Base-by-base conservation (phyloP, 2,329 filamentous ascomycete genomes). In the Epichloe sibirici region DNA sequence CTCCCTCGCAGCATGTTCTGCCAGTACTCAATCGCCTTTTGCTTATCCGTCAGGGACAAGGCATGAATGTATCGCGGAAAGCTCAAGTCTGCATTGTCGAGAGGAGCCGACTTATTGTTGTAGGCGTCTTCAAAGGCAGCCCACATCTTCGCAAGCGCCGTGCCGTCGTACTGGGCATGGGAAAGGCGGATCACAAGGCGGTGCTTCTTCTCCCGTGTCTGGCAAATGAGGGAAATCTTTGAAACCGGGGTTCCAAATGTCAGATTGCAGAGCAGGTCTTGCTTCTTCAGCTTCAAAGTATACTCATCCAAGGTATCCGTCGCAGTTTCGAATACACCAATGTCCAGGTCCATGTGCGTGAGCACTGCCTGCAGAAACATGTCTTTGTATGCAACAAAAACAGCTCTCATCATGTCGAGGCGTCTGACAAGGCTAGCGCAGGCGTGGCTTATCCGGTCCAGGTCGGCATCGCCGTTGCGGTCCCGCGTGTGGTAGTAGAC, bases 401-500 rank as follows among this genome's bases (percentile, higher is more conserved):
- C 23, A 25, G 44, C 38, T 47, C 50, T 47, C 50, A 51, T 46
- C 44, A 51, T 51, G 9, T 51, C 50, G 21, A 51, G 44, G 15
- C 50, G 25, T 12, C 23, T 8, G n/a, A 47, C 23, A n/a, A 51
- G 34, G 34, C 35, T 35, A 11, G n/a, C 23, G 35, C 37, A 51
- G 11, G 50, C 44, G 21, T 17, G 43, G 5, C n/a, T 25, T 21
- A 51, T 8, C 23, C 5, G 43, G 23, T 35, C 17, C 23, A 38
- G 21, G 35, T 51, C n/a, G 23, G 42, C 23, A 9, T 47, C 35
- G 15, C 43, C 37, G 6, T 51, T 37, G 11, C 43, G 44, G 21
- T 51, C 50, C n/a, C 47, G 35, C n/a, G 44, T 47, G 23, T 51
- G 44, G 50, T 47, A 51, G 13, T 51, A 51, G n/a, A 51, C 50